These are phyloP conservation scores for Solanum pimpinellifolium DNA, from an alignment of 257 asterid genomes.

Conservation along the genomic window DNA sequence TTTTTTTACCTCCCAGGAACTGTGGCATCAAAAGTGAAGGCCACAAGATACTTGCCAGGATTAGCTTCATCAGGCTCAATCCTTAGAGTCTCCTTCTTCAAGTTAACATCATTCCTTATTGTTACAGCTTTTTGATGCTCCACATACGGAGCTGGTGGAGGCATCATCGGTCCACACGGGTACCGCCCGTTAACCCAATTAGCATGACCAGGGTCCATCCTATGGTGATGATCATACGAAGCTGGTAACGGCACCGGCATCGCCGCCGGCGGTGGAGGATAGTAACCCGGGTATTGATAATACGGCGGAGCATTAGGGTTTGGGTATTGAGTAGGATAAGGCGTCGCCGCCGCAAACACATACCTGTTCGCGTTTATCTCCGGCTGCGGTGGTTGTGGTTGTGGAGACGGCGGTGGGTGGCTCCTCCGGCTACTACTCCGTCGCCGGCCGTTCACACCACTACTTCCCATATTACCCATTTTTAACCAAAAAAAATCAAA, in stretches of 20 bases:
- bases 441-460: conserved; percentile 53
- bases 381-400: conserved; percentile 60
- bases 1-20: conserved; percentile 69
- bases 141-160: conserved; percentile 46
- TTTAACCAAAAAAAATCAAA: neutral
- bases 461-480: conserved; percentile 95
- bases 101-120: conserved; percentile 82
- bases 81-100: conserved; percentile 83
- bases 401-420: conserved; percentile 66
- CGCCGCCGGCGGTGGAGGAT: conserved; percentile 47
- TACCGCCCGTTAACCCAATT: conserved; percentile 67
- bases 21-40: conserved; percentile 92
- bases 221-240: conserved; percentile 71
- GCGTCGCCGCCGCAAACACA: conserved; percentile 98
- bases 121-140: conserved; percentile 99
- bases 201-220: conserved; percentile 39
- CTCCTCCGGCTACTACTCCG: conserved; percentile 47
- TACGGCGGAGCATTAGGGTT: conserved; percentile 70
- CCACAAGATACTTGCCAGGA: conserved; percentile 68
- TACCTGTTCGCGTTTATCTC: conserved; percentile 72
- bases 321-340: conserved; percentile 77
- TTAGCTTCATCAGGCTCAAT: conserved; percentile 81
- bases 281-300: conserved; percentile 81
- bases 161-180: conserved; percentile 70
- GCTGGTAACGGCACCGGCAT: conserved; percentile 64